Base-by-base conservation (phyloP, 768 basidiomycete genomes). In the Suillus decipiens region DNA sequence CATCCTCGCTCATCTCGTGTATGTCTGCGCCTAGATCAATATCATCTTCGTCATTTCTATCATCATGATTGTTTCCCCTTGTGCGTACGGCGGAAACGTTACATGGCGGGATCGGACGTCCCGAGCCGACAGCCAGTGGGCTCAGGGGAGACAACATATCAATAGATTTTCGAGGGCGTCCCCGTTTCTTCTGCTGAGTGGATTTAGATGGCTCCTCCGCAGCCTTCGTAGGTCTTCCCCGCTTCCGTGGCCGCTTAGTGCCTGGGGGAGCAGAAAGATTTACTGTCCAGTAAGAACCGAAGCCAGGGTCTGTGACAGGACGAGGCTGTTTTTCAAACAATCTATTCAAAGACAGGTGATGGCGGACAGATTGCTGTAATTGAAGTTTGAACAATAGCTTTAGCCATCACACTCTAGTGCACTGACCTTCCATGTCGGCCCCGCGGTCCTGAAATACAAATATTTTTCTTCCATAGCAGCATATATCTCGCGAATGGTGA, bases 221-320 rank as follows among this genome's bases (percentile, higher is more conserved):
- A 22, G 80, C 79, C 70, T 87, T 86, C 63, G 81, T 84, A 10
- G 84, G 75, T 22, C 89, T 82, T 31, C 90, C 90, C 62, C 92
- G 85, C 72, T 93, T 93, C 24, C 92, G 85, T 48, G 92, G 92
- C 62, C 92, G 85, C 76, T 93, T 93, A 1, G 91, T 93, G 24
- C 92, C 92, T 2, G 91, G 91, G 14, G 91, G 90, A n/a, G 92
- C 92, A 55, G 84, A 74, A 24, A 93, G 80, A 74, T 93, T 93
- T n/a, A 93, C 92, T 41, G 91, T 92, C 92, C 92, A 93, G 71
- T 93, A 93, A 12, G 91, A 93, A 24, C 92, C 92, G 72, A 92
- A 92, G 17, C 92, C 92, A 14, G 92, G 92, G 72, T 93, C 91
- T 36, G 90, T 90, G 11, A 89, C 89, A 9, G 92, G 92, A 57